Conservation (phyloP, 1,284 basidiomycete species). For the Rhodofomes roseus region DNA sequence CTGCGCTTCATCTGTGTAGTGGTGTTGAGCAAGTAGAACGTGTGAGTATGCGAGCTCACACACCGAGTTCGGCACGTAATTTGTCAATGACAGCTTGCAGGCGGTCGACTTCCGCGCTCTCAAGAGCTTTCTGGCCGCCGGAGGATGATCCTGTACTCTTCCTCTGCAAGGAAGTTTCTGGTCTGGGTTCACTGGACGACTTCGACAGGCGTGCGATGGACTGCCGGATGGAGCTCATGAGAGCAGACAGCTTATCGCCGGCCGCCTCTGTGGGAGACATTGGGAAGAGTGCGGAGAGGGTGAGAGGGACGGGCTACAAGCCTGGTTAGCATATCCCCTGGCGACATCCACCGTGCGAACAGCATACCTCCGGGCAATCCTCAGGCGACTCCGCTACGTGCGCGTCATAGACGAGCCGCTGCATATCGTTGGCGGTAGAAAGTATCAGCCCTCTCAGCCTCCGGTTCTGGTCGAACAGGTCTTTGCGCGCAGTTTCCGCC, state of each 20-base stretch:
- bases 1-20: conserved; percentile 43
- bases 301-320: conserved; percentile 43
- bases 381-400: conserved; percentile 26
- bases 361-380: conserved; percentile 43
- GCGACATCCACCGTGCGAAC: background rate
- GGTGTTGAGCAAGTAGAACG: background rate
- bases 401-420: conserved; percentile 46
- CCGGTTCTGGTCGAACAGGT: conserved; percentile 69
- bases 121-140: conserved; percentile 6
- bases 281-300: conserved; percentile 56
- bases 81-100: conserved; percentile 23
- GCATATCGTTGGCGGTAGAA: conserved; percentile 66
- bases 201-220: conserved; percentile 11
- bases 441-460: conserved; percentile 68
- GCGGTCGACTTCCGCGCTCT: conserved; percentile 16
- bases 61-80: conserved; percentile 59
- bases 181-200: background rate
- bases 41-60: background rate
- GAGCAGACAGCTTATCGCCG: conserved; percentile 44
- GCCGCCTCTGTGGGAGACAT: conserved; percentile 45
- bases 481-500: conserved; percentile 63
- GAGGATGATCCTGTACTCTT: background rate
- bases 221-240: conserved; percentile 45
- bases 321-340: background rate
- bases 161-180: conserved; percentile 8